These are phyloP conservation scores for Eimeria falciformis DNA, from an alignment of 169 alveolate genomes.

Conservation along the genomic window DNA sequence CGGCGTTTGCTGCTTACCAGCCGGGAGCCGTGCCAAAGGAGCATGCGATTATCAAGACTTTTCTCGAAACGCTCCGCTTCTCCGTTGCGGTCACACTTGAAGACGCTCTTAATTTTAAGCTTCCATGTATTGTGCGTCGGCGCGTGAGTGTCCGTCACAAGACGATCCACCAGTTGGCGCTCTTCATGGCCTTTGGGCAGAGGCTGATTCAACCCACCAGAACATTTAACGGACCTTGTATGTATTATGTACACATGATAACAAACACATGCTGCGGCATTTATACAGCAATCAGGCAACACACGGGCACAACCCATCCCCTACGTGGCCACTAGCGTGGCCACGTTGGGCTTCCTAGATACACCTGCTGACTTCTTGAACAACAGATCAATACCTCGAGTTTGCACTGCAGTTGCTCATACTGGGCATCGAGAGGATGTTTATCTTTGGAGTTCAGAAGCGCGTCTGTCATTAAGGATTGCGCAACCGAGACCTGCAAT, in stretches of 20 bases:
- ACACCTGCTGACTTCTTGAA: background rate
- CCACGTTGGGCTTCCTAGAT: no score
- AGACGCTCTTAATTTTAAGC: slow-evolving; percentile 82
- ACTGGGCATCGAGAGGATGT: slow-evolving; percentile 78
- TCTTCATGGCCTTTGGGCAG: slow-evolving; percentile 82
- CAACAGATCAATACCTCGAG: slow-evolving; percentile 58
- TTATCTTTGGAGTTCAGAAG: slow-evolving; percentile 66
- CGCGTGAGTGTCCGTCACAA: slow-evolving; percentile 85
- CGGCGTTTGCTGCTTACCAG: slow-evolving; percentile 67
- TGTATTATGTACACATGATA: no score
- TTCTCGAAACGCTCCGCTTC: slow-evolving; percentile 86
- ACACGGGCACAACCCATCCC: no score
- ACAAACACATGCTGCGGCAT: no score
- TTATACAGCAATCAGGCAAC: no score
- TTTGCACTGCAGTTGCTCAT: slow-evolving; percentile 77
- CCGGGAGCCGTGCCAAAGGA: slow-evolving; percentile 95
- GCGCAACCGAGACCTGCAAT: slow-evolving; percentile 78
- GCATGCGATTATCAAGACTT: slow-evolving; percentile 85
- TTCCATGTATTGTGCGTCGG: slow-evolving; percentile 82
- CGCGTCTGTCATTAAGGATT: slow-evolving; percentile 77
- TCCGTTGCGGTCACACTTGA: slow-evolving; percentile 83
- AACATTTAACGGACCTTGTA: background rate
- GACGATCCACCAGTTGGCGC: slow-evolving; percentile 82
- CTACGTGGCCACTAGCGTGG: no score
- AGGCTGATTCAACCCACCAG: slow-evolving; percentile 69